Base-by-base conservation (phyloP, 306 rosid genomes). In the Fragaria ananassa region DNA sequence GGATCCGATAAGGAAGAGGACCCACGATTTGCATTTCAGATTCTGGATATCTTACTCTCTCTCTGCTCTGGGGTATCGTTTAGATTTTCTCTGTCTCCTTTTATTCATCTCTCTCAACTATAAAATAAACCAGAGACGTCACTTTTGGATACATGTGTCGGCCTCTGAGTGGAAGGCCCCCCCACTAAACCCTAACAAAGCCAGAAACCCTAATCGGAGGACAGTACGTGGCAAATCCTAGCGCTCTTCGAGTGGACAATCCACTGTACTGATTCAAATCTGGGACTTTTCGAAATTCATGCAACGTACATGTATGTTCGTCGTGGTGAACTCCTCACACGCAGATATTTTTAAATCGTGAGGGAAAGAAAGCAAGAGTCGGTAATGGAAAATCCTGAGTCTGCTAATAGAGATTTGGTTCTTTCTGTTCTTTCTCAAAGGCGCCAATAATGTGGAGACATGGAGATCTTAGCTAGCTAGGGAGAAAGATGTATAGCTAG, bases 1-100 rank as follows among this genome's bases (percentile, higher is more conserved):
- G 77, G 79, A 89, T 87, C 88, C 71, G 68, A 19, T 31, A 37
- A 75, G 83, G 85, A 18, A 27, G 23, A 51, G 82, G 78, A 15
- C 81, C 90, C 87, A 75, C 68, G 42, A 42, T 69, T n/a, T 5
- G 42, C 73, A 70, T 44, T 70, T 50, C 56, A 79, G 79, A 82
- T 85, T 80, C 76, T 78, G 60, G 69, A 75, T 68, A 72, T 68
- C 78, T 57, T 69, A 70, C 7, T 7, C 25, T 17, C 68, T 14
- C 60, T 8, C 3, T 35, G 82, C 73, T 74, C 42, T 75, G 50
- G 79, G 77, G 71, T 60, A 73, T 82, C 57, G 6, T 76, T 44
- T 62, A 79, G 82, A 53, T 79, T 62, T 44, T 65, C 39, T 78
- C 39, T 78, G 82, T 82, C 83, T 51, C 74, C 77, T 66, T 37